A percentile compares a stretch with the other conserved stretches of the same genome.
Conservation (phyloP, 441 rosid species). For the Biscutella laevigata region DNA sequence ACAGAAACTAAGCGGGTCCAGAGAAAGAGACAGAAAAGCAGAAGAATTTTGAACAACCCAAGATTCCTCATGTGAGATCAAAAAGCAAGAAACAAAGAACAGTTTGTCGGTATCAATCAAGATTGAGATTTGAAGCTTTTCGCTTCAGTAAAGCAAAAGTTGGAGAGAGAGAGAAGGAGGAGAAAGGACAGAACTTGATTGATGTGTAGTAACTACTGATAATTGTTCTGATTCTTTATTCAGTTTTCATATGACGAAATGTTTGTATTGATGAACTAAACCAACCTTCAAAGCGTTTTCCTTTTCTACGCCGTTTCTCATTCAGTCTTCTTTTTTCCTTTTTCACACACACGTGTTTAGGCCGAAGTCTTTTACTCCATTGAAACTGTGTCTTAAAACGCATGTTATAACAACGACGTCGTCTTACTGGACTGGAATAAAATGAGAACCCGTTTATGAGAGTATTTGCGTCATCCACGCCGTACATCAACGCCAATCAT, state of each 20-base stretch:
- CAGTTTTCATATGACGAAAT: not conserved
- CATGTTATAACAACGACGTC: too few relatives aligned
- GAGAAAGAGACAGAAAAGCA: constrained; percentile 16
- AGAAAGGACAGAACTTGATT: constrained; percentile 10
- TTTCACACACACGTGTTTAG: constrained; percentile 20
- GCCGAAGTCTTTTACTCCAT: constrained; percentile 1
- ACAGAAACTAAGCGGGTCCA: not conserved
- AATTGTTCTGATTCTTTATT: not conserved
- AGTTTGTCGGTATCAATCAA: constrained; percentile 4
- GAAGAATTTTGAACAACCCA: constrained; percentile 1
- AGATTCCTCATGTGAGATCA: constrained; percentile 18
- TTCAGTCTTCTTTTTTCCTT: not conserved
- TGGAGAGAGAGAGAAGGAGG: not conserved
- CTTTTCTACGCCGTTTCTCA: not conserved
- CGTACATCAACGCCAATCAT: too few relatives aligned
- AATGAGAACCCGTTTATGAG: too few relatives aligned
- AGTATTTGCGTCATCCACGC: too few relatives aligned
- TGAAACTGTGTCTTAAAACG: too few relatives aligned
- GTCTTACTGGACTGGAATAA: too few relatives aligned
- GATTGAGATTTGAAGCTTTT: not conserved
- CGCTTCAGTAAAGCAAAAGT: not conserved
- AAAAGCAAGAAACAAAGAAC: not conserved
- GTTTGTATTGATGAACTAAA: not conserved
- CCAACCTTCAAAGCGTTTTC: constrained; percentile 16
- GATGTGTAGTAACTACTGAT: not conserved